Evolutionary conservation across 1,284 basidiomycete species (phyloP).

Genomic region (Limonomyces culmigenus): DNA sequence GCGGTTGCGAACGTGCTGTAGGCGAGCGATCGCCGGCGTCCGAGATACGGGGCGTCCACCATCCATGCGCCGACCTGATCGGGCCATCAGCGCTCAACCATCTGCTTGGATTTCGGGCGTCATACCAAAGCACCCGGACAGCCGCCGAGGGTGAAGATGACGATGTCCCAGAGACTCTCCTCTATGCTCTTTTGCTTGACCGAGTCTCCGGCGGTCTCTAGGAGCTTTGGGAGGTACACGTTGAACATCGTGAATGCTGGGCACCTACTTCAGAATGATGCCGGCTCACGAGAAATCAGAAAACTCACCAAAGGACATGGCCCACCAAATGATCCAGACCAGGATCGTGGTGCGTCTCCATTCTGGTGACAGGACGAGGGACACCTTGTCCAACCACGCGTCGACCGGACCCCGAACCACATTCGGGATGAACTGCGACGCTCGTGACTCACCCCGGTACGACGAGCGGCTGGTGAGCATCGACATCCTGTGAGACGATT

Average conservation of each 20-base stretch:
- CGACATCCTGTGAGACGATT: too few species aligned
- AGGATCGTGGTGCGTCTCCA: slow-evolving; percentile 75
- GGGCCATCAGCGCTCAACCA: not conserved
- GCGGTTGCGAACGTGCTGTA: slow-evolving; percentile 72
- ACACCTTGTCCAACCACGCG: slow-evolving; percentile 59
- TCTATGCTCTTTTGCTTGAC: slow-evolving; percentile 26
- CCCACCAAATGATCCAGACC: slow-evolving; percentile 74
- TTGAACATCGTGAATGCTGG: slow-evolving; percentile 92
- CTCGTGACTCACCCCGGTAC: slow-evolving; percentile 21
- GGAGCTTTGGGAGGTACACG: slow-evolving; percentile 82
- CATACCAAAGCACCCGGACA: slow-evolving; percentile 77
- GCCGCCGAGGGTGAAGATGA: slow-evolving; percentile 71
- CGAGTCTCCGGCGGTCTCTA: slow-evolving; percentile 38
- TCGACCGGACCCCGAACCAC: slow-evolving; percentile 30
- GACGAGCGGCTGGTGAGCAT: slow-evolving; percentile 15
- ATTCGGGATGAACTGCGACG: slow-evolving; percentile 26
- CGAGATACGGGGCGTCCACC: slow-evolving; percentile 65
- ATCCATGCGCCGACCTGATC: slow-evolving; percentile 75
- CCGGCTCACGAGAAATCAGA: not conserved
- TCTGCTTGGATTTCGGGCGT: slow-evolving; percentile 14
- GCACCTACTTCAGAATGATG: slow-evolving; percentile 5
- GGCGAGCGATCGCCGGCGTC: slow-evolving; percentile 66
- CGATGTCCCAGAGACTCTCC: slow-evolving; percentile 65
- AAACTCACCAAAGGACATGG: slow-evolving; percentile 60
- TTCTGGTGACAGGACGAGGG: slow-evolving; percentile 63